Evolutionary conservation across 495 filamentous ascomycete species (phyloP), one percentile per base, ranked within the genome.

Genomic region (Hyphodiscus hymeniophilus): DNA sequence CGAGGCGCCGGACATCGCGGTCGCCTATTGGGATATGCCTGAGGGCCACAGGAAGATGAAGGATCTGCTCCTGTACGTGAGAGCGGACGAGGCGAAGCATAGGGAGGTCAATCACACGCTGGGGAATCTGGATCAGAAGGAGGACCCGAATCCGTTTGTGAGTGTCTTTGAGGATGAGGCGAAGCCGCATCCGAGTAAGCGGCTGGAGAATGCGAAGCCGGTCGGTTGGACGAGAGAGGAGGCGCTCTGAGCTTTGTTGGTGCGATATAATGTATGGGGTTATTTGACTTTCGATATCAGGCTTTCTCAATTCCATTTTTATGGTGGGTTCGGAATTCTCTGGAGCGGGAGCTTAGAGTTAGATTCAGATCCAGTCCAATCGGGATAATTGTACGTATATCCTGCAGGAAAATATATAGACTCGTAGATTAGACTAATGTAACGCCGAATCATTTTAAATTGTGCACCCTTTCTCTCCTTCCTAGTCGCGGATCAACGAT

Each of bases 91-190:
- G 66, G 85, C 89, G n/a, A 92, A 91, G 64, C 92, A 98, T 61
- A 74, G 92, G 15, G 94, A 96, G 64, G 94, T 97, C 47, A 98
- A 98, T 65, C 92, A 98, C 59, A 97, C 92, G 0, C 66, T 98
- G 41, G 79, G 82, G 31, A 95, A 95, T 58, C 63, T 97, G 30
- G 68, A 89, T 45, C 87, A 90, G 63, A 78, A 74, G 17, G 66
- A 77, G 7, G 92, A 98, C 61, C 89, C 89, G n/a, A 97, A 98
- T 63, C 92, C 92, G 8, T 97, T 89, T 56, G 78, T 84, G 23
- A 81, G 80, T 54, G 71, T 77, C 54, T 94, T 89, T 65, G 81
- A 81, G 57, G 74, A 84, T 53, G 59, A 64, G 6, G 64, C 46
- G 7, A 75, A 75, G 58, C 79, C 81, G 11, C 81, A 84, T 64